These are phyloP conservation scores for Lodderomyces elongisporus DNA, from an alignment of 1,139 yeast species.

Conservation along the genomic window DNA sequence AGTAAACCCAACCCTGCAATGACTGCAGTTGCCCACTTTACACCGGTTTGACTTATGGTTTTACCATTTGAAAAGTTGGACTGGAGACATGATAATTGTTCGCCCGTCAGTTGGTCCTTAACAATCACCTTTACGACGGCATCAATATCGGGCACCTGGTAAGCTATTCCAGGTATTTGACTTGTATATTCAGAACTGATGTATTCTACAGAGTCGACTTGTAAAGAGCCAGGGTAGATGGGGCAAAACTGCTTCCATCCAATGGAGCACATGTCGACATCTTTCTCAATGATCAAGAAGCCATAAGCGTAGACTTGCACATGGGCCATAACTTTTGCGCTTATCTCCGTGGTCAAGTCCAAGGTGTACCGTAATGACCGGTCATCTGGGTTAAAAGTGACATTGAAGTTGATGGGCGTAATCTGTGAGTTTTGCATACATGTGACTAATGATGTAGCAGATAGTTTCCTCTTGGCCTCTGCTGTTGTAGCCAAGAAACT, in stretches of 20 bases:
- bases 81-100: slow-evolving; percentile 61
- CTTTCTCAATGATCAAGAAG: slow-evolving; percentile 51
- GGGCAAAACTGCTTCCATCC: slow-evolving; percentile 84
- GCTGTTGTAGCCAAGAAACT: slow-evolving; percentile 6
- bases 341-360: slow-evolving; percentile 57
- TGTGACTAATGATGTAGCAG: slow-evolving; percentile 66
- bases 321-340: slow-evolving; percentile 53
- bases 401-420: slow-evolving; percentile 61
- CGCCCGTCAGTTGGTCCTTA: slow-evolving; percentile 31
- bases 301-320: slow-evolving; percentile 74
- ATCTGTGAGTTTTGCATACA: slow-evolving; percentile 68
- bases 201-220: slow-evolving; percentile 61
- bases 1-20: slow-evolving; percentile 74
- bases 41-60: slow-evolving; percentile 70
- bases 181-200: slow-evolving; percentile 41
- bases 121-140: slow-evolving; percentile 59
- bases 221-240: slow-evolving; percentile 63
- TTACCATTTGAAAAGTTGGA: slow-evolving; percentile 67
- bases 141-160: slow-evolving; percentile 72
- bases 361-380: slow-evolving; percentile 55
- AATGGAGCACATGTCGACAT: slow-evolving; percentile 51
- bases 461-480: slow-evolving; percentile 36
- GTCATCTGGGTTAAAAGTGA: slow-evolving; percentile 62
- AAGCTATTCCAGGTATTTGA: slow-evolving; percentile 67
- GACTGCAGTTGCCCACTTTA: slow-evolving; percentile 80